These are phyloP conservation scores for Colletotrichum caudatum DNA, from an alignment of 2,329 filamentous ascomycete genomes.

Conservation along the genomic window DNA sequence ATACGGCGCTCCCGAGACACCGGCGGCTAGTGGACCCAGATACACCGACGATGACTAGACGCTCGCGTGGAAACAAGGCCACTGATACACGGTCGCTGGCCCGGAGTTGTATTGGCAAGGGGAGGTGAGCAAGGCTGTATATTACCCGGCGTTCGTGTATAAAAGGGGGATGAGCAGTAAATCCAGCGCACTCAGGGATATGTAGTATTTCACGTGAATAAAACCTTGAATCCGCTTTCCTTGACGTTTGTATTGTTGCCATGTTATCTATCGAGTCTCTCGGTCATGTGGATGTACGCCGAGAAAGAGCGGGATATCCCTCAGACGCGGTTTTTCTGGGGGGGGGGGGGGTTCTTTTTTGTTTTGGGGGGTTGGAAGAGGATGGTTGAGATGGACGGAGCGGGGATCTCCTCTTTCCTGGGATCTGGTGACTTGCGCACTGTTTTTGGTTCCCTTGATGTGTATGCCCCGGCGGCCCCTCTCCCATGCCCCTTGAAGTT, in stretches of 20 bases:
- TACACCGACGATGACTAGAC: constrained; percentile 65
- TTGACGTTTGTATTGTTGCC: neutral
- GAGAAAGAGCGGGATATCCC: neutral
- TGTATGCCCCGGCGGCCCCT: neutral
- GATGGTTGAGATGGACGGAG: neutral
- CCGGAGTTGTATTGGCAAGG: constrained; percentile 16
- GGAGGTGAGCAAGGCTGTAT: constrained; percentile 26
- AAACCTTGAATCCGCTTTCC: neutral
- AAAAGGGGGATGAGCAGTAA: constrained; percentile 16
- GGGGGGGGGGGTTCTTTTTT: too few species aligned
- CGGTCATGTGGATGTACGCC: neutral
- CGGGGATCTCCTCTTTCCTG: neutral
- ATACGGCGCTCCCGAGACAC: constrained; percentile 69
- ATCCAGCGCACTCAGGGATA: constrained; percentile 8
- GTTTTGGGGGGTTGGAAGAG: too few species aligned
- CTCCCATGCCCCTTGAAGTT: neutral
- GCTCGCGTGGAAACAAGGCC: neutral
- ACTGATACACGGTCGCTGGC: constrained; percentile 9
- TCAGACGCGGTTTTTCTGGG: too few species aligned
- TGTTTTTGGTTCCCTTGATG: neutral
- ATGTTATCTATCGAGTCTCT: neutral
- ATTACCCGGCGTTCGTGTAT: constrained; percentile 40
- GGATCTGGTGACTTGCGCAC: neutral
- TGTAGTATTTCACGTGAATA: neutral
- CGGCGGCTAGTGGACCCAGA: constrained; percentile 68